Evolutionary conservation across 805 yeast genomes (phyloP).

Genomic region (Ogataea nakhonphanomensis): DNA sequence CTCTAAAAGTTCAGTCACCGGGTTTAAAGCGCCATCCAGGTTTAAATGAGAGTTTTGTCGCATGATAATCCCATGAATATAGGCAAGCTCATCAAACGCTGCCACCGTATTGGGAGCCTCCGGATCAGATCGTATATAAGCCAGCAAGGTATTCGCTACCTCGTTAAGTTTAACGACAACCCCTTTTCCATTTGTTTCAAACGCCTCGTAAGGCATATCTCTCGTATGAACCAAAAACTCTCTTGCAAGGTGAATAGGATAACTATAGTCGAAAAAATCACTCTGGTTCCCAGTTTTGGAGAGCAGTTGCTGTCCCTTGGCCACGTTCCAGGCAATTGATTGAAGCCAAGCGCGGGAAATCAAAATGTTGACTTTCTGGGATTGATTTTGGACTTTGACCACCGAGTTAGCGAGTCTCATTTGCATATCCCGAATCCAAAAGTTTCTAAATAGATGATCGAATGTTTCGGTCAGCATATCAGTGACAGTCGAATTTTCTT

Average conservation of each 20-base stretch:
- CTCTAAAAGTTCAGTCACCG: not conserved
- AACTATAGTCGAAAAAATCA: not conserved
- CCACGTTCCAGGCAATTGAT: not conserved
- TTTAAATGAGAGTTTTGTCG: not conserved
- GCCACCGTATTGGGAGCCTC: not conserved
- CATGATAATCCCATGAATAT: not conserved
- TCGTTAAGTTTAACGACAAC: not conserved
- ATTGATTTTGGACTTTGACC: not conserved
- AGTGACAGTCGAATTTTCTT: not conserved
- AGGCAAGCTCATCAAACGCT: conserved; percentile 1
- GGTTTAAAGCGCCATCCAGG: not conserved
- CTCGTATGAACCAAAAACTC: not conserved
- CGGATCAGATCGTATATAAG: not conserved
- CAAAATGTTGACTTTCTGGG: not conserved
- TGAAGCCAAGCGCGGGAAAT: not conserved
- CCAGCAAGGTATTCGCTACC: not conserved
- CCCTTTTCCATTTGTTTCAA: not conserved
- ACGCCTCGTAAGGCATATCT: not conserved
- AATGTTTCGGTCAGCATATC: not conserved
- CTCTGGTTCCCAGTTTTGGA: no score
- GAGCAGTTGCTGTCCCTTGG: not conserved
- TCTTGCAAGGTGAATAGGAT: not conserved
- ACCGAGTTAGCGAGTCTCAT: not conserved
- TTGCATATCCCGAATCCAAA: not conserved
- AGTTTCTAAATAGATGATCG: not conserved